phyloP scores from a whole-genome alignment of 768 basidiomycete species.

The Gloeopeniophorella convolvens region DNA sequence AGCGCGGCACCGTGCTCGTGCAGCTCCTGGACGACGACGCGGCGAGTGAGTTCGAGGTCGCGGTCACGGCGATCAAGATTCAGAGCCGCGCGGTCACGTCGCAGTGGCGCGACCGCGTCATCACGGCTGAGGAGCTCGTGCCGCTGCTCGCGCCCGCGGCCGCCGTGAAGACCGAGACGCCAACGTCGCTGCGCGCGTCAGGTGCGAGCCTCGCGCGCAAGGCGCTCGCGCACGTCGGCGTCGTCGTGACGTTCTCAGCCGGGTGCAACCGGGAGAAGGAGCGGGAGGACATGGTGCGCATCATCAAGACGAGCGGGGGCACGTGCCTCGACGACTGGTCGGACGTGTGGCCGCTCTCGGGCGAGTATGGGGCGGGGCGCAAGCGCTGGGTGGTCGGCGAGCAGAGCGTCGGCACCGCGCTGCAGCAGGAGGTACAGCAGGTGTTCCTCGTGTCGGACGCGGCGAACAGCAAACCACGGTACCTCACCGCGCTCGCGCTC shows the following conservation, averaged over 20 bases:
- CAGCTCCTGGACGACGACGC: conserved; percentile 25
- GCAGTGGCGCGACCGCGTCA: conserved; percentile 48
- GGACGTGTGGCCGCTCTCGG: conserved; percentile 49
- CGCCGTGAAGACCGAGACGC: conserved; percentile 30
- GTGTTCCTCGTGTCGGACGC: conserved; percentile 67
- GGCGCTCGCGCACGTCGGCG: conserved; percentile 40
- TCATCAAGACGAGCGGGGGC: conserved; percentile 49
- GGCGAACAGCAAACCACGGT: conserved; percentile 68
- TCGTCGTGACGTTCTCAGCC: conserved; percentile 50
- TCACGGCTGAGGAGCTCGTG: conserved; percentile 39
- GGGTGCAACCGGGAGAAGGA: conserved; percentile 33
- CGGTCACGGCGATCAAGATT: conserved; percentile 40
- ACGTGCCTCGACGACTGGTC: conserved; percentile 57
- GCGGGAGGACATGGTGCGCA: conserved; percentile 37
- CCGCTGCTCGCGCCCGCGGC: conserved; percentile 35
- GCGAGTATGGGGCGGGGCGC: conserved; percentile 35
- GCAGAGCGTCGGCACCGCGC: conserved; percentile 41
- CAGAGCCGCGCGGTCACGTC: conserved; percentile 42
- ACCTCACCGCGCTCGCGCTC: conserved; percentile 71
- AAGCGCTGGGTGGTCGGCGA: conserved; percentile 49
- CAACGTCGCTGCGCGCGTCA: conserved; percentile 46
- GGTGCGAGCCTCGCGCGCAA: conserved; percentile 31
- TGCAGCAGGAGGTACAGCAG: conserved; percentile 39
- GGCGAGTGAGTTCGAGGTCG: conserved; percentile 34
- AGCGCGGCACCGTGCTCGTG: conserved; percentile 17